phyloP scores from a whole-genome alignment of 352 stramenopile species.

The Globisporangium orthogonon region DNA sequence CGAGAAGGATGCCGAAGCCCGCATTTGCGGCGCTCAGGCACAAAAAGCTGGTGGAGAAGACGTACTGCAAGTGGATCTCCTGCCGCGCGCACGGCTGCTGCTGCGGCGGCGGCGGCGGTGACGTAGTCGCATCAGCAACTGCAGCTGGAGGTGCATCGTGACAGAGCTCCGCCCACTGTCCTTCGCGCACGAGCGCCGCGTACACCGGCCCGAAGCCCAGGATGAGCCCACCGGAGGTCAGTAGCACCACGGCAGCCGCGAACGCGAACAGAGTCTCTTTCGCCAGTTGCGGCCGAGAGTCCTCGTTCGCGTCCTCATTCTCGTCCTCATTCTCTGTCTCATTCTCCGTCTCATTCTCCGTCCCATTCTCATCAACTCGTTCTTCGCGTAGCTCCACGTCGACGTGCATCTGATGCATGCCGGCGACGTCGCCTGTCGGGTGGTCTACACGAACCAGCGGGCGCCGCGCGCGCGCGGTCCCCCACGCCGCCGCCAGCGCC shows the following conservation, averaged over 20 bases:
- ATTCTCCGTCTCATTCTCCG: background rate
- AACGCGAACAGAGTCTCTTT: conserved; percentile 65
- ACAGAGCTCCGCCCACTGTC: conserved; percentile 68
- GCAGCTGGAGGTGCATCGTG: too few species aligned
- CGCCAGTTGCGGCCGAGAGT: conserved; percentile 21
- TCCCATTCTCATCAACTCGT: background rate
- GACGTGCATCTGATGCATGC: background rate
- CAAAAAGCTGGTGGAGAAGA: conserved; percentile 74
- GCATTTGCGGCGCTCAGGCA: conserved; percentile 77
- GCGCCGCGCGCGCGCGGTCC: background rate
- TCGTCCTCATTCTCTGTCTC: background rate
- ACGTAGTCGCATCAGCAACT: conserved; percentile 1
- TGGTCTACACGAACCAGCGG: background rate
- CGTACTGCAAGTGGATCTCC: conserved; percentile 68
- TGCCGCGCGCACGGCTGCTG: conserved; percentile 41
- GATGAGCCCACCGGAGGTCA: conserved; percentile 64
- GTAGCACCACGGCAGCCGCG: conserved; percentile 47
- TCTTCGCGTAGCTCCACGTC: background rate
- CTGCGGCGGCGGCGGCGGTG: background rate
- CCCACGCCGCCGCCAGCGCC: conserved; percentile 1
- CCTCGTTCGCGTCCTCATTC: background rate
- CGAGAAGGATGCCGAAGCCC: conserved; percentile 69
- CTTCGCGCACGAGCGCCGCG: conserved; percentile 51
- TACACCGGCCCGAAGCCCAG: conserved; percentile 77
- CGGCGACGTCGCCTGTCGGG: background rate